phyloP scores from a whole-genome alignment of 2,329 filamentous ascomycete genomes.

The Torrubiellomyces zombiae region DNA sequence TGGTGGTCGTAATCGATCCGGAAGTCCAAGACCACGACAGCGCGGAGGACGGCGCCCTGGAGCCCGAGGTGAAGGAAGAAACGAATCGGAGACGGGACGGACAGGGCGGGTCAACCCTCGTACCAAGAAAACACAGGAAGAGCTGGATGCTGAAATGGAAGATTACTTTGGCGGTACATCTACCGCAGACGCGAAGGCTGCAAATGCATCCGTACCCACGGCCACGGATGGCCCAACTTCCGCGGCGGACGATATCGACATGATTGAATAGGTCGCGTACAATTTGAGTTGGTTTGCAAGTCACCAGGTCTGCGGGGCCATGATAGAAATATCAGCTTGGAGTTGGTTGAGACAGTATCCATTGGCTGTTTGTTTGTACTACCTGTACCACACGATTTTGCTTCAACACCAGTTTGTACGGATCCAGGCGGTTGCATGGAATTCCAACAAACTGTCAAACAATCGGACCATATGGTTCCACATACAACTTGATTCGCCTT shows the following conservation, averaged over 20 bases:
- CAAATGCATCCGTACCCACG: slow-evolving; percentile 7
- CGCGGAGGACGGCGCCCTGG: slow-evolving; percentile 36
- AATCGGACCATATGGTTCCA: too few relatives aligned
- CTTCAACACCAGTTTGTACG: too few relatives aligned
- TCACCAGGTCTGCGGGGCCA: too few relatives aligned
- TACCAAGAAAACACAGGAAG: slow-evolving; percentile 73
- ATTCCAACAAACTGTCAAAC: too few relatives aligned
- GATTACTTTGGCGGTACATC: slow-evolving; percentile 59
- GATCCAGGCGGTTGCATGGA: too few relatives aligned
- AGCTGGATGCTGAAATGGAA: slow-evolving; percentile 92
- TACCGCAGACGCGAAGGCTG: slow-evolving; percentile 18
- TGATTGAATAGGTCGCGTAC: slow-evolving; percentile 47
- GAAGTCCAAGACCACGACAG: slow-evolving; percentile 41
- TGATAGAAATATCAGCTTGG: too few relatives aligned
- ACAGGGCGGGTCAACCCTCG: slow-evolving; percentile 29
- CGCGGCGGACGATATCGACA: slow-evolving; percentile 44
- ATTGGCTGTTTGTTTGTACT: too few relatives aligned
- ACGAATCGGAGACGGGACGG: slow-evolving; percentile 16
- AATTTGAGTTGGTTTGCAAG: too few relatives aligned
- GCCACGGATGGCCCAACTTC: slow-evolving; percentile 11
- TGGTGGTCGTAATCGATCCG: slow-evolving; percentile 33
- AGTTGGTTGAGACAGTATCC: too few relatives aligned
- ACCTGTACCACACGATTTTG: too few relatives aligned
- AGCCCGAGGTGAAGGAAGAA: slow-evolving; percentile 23
- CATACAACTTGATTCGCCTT: too few relatives aligned